Evolutionary conservation across 1,284 basidiomycete species (phyloP).

Genomic region (Abortiporus biennis): DNA sequence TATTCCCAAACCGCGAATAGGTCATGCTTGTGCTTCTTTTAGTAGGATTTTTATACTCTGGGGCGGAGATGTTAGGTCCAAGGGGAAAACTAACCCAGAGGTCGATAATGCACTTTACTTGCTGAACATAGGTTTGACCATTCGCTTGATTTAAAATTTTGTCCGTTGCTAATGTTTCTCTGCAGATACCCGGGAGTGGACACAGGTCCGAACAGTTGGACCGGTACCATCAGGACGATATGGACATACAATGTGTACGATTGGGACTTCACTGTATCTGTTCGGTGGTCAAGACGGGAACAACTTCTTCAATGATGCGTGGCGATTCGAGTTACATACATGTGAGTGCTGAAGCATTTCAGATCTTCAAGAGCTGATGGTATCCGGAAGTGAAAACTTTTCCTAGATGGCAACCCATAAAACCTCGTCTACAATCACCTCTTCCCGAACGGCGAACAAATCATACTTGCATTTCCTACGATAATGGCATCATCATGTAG

Average conservation of each 20-base stretch:
- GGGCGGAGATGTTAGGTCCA: conserved; percentile 82
- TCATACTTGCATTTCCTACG: conserved; percentile 76
- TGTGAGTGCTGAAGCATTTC: conserved; percentile 35
- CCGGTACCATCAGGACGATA: conserved; percentile 74
- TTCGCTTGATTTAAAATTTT: conserved; percentile 4
- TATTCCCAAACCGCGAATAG: conserved; percentile 78
- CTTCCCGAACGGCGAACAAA: conserved; percentile 82
- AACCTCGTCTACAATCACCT: conserved; percentile 43
- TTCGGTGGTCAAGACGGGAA: conserved; percentile 92
- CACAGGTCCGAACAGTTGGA: conserved; percentile 65
- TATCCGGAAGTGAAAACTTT: background rate
- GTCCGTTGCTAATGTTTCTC: background rate
- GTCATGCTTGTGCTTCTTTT: conserved; percentile 87
- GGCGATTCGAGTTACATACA: conserved; percentile 60
- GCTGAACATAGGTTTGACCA: conserved; percentile 75
- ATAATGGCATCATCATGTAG: conserved; percentile 76
- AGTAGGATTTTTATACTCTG: conserved; percentile 90
- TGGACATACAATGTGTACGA: conserved; percentile 87
- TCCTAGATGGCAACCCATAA: conserved; percentile 32
- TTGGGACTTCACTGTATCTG: conserved; percentile 80
- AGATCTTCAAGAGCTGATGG: background rate
- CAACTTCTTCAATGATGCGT: conserved; percentile 86
- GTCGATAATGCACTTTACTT: conserved; percentile 68
- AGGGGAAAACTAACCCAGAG: conserved; percentile 21
- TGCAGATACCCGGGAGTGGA: conserved; percentile 81